Evolutionary conservation across 768 basidiomycete genomes (phyloP).

Genomic region (Termitomyces sp.): DNA sequence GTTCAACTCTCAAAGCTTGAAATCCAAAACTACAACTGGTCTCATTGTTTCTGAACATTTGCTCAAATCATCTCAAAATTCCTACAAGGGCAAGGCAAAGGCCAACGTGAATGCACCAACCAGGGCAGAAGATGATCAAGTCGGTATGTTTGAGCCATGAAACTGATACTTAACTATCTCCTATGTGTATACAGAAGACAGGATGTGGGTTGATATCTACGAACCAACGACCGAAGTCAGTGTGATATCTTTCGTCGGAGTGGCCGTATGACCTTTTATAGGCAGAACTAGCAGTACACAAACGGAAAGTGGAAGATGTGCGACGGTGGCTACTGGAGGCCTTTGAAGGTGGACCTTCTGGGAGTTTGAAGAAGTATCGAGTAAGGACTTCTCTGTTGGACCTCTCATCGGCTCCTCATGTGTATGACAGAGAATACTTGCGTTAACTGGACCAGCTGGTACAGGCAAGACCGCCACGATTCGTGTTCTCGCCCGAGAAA

Average conservation of each 20-base stretch:
- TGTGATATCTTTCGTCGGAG: background rate
- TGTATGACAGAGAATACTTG: conserved; percentile 64
- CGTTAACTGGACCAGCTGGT: conserved; percentile 85
- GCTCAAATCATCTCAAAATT: conserved; percentile 2
- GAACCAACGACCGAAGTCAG: conserved; percentile 54
- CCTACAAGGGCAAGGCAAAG: conserved; percentile 21
- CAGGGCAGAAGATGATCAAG: conserved; percentile 5
- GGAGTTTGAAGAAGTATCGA: conserved; percentile 65
- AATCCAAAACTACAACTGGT: background rate
- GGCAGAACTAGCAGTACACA: conserved; percentile 77
- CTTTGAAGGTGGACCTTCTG: conserved; percentile 59
- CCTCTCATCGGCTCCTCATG: background rate
- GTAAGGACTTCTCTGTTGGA: conserved; percentile 35
- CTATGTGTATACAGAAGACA: conserved; percentile 24
- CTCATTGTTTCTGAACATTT: conserved; percentile 4
- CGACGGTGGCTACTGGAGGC: conserved; percentile 72
- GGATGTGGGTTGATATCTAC: conserved; percentile 61
- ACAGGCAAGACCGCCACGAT: conserved; percentile 88
- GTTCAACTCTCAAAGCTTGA: conserved; percentile 9
- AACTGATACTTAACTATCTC: background rate
- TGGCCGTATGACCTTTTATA: conserved; percentile 20
- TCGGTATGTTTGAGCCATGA: background rate
- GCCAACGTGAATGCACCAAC: conserved; percentile 5
- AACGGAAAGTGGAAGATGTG: conserved; percentile 73
- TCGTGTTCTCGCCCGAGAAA: conserved; percentile 65